These are phyloP conservation scores for Wilcoxina mikolae DNA, from an alignment of 495 filamentous ascomycete genomes.

Conservation along the genomic window DNA sequence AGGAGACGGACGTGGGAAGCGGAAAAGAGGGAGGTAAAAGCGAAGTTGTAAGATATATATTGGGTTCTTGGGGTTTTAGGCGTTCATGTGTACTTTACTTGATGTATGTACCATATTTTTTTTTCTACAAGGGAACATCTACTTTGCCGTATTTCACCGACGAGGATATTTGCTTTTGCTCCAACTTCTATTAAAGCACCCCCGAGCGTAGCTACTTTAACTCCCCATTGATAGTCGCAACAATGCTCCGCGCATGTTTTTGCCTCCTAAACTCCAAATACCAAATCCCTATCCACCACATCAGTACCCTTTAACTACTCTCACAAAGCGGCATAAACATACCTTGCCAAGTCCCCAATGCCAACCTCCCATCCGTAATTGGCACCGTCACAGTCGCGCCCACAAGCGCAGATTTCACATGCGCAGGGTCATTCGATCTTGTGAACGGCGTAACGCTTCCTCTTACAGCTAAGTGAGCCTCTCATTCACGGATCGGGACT, in stretches of 20 bases:
- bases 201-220: slow-evolving; percentile 4
- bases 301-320: slow-evolving; percentile 9
- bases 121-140: background rate
- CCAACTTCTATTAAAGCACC: background rate
- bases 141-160: no score
- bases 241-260: slow-evolving; percentile 61
- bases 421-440: no score
- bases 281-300: slow-evolving; percentile 58
- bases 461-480: no score
- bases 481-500: no score
- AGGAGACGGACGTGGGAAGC: slow-evolving; percentile 55
- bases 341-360: slow-evolving; percentile 50
- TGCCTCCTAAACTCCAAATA: slow-evolving; percentile 75
- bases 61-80: background rate
- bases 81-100: background rate
- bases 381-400: slow-evolving; percentile 81
- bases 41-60: slow-evolving; percentile 40
- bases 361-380: slow-evolving; percentile 68
- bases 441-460: no score
- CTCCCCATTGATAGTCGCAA: slow-evolving; percentile 91
- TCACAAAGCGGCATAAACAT: background rate
- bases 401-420: slow-evolving; percentile 80
- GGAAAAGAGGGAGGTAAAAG: slow-evolving; percentile 49
- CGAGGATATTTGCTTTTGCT: background rate
- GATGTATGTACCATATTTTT: background rate